Conservation (phyloP, 345 rosid genomes). For the Ceriops zippeliana region DNA sequence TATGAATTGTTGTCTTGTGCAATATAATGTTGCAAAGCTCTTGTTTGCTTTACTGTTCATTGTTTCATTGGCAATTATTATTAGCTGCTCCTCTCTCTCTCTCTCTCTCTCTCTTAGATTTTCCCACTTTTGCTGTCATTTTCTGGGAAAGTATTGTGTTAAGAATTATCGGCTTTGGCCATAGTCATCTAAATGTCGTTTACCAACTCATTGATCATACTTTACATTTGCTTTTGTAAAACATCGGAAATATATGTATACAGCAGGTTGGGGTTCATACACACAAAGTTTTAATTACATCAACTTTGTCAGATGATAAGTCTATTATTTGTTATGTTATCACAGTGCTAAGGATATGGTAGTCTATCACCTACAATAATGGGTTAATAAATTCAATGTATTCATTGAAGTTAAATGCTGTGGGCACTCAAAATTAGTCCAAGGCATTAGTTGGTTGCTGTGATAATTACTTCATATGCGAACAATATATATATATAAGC, state of each 20-base stretch:
- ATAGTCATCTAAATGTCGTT: too few relatives aligned
- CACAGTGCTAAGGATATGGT: background rate
- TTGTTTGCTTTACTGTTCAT: slow-evolving; percentile 2
- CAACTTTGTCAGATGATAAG: background rate
- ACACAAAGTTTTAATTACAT: too few relatives aligned
- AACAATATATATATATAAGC: too few relatives aligned
- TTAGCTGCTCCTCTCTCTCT: background rate
- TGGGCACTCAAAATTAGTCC: background rate
- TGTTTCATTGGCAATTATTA: background rate
- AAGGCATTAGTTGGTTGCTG: background rate
- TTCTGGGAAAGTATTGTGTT: too few relatives aligned
- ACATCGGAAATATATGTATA: too few relatives aligned
- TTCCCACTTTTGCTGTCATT: too few relatives aligned
- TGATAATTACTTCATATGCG: background rate
- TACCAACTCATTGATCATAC: too few relatives aligned
- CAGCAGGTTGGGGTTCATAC: too few relatives aligned
- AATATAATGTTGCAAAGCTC: slow-evolving; percentile 28
- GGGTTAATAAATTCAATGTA: background rate
- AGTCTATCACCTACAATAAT: background rate
- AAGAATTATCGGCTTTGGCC: too few relatives aligned
- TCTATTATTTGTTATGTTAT: background rate
- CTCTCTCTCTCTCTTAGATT: too few relatives aligned
- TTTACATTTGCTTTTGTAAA: too few relatives aligned
- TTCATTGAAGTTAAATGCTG: background rate
- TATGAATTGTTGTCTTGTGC: slow-evolving; percentile 37